These are phyloP conservation scores for Amanita polypyramis DNA, from an alignment of 768 basidiomycete species.

Conservation along the genomic window DNA sequence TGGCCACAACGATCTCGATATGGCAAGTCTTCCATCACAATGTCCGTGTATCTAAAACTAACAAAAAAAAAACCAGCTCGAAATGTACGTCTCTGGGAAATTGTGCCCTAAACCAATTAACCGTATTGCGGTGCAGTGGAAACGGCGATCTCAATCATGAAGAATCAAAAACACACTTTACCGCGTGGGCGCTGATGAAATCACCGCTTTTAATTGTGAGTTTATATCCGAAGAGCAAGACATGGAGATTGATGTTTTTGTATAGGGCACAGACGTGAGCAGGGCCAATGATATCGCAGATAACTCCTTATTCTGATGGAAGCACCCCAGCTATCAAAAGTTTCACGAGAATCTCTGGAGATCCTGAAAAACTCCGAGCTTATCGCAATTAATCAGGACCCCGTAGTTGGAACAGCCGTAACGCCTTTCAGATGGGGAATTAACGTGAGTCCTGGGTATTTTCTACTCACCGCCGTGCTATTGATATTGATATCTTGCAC, in stretches of 20 bases:
- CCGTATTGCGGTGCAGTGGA: constrained; percentile 27
- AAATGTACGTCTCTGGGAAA: constrained; percentile 33
- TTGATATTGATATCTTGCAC: constrained; percentile 6
- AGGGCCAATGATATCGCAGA: not conserved
- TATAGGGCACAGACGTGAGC: constrained; percentile 26
- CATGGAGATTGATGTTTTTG: not conserved
- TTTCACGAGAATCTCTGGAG: constrained; percentile 36
- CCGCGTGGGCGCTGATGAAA: constrained; percentile 65
- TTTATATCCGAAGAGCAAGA: not conserved
- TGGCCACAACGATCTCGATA: constrained; percentile 61
- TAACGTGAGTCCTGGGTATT: constrained; percentile 28
- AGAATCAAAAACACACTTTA: constrained; percentile 62
- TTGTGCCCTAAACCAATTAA: constrained; percentile 3
- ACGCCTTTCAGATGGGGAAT: constrained; percentile 64
- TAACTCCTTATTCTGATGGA: not conserved
- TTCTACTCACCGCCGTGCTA: not conserved
- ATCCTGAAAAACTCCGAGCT: constrained; percentile 57
- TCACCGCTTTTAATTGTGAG: constrained; percentile 48
- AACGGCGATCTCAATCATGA: constrained; percentile 53
- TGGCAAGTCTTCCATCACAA: constrained; percentile 26
- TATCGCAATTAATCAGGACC: constrained; percentile 61
- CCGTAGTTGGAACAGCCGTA: constrained; percentile 46
- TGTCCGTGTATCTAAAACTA: not conserved
- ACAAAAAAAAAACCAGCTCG: constrained; percentile 27
- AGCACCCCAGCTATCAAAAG: constrained; percentile 31